phyloP scores from a whole-genome alignment of 345 rosid genomes.

The Kernera saxatilis region DNA sequence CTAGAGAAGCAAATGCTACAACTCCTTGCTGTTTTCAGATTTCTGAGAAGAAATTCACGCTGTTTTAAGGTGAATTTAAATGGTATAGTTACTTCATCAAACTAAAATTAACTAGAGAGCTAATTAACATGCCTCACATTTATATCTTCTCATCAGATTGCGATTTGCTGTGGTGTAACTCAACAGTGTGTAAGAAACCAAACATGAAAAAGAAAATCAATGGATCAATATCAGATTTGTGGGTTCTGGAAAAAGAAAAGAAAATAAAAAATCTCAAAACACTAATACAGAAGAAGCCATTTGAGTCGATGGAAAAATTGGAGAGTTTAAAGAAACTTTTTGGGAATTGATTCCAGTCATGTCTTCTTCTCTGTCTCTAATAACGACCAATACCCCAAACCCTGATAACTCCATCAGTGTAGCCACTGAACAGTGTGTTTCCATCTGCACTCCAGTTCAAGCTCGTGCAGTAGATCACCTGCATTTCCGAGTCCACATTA shows the following conservation, averaged over 20 bases:
- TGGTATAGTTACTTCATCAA: too few relatives aligned
- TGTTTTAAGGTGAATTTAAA: background rate
- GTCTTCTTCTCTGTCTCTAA: constrained; percentile 9
- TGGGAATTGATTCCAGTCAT: background rate
- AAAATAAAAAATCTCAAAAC: background rate
- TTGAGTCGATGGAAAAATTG: background rate
- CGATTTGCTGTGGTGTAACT: background rate
- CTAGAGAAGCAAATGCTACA: background rate
- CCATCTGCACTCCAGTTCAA: constrained; percentile 35
- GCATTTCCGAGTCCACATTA: background rate
- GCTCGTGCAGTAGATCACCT: constrained; percentile 28
- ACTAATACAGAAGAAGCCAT: background rate
- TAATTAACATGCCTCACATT: too few relatives aligned
- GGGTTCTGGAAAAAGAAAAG: constrained; percentile 1
- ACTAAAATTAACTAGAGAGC: too few relatives aligned
- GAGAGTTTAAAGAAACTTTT: background rate
- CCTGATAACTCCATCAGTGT: constrained; percentile 27
- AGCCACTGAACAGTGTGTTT: constrained; percentile 31
- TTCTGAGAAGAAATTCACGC: background rate
- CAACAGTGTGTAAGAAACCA: background rate
- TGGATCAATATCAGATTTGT: background rate
- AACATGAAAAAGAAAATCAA: background rate
- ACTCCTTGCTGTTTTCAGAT: background rate
- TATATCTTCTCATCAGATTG: background rate
- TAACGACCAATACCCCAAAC: constrained; percentile 31